Evolutionary conservation across 177 flowering plant species (phyloP).

Genomic region (Tripterygium wilfordii): DNA sequence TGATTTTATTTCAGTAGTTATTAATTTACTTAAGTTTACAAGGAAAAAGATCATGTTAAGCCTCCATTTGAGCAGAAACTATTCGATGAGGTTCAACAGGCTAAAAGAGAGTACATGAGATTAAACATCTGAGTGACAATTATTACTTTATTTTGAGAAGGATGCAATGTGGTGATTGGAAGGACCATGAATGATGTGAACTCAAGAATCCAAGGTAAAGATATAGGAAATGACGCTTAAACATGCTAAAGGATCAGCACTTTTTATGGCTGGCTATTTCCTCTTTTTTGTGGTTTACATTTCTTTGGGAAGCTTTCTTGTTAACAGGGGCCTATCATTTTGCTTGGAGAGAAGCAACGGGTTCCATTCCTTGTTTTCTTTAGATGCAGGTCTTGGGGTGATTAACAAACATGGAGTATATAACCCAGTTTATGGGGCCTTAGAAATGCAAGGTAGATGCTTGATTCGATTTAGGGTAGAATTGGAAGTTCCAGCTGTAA

Average conservation of each 20-base stretch:
- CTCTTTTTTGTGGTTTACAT: neutral
- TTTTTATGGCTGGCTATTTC: neutral
- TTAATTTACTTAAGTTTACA: too few species aligned
- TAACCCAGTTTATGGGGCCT: neutral
- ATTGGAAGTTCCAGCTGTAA: neutral
- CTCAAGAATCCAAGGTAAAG: too few species aligned
- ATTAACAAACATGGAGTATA: too few species aligned
- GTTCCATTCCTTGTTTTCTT: neutral
- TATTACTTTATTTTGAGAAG: neutral
- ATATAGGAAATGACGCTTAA: too few species aligned
- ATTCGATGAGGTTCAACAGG: too few species aligned
- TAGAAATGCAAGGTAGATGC: neutral
- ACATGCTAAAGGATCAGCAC: too few species aligned
- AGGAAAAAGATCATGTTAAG: too few species aligned
- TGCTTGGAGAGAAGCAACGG: neutral
- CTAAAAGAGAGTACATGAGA: neutral
- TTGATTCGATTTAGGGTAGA: neutral
- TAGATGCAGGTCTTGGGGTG: slow-evolving; percentile 4
- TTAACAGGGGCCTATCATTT: neutral
- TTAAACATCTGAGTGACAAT: neutral
- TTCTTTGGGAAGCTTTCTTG: neutral
- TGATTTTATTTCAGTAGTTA: too few species aligned
- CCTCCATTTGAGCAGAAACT: too few species aligned
- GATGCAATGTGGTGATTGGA: too few species aligned
- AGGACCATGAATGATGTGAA: too few species aligned